Evolutionary conservation across 2,329 filamentous ascomycete genomes (phyloP).

Genomic region (Hypoxylon sp.): DNA sequence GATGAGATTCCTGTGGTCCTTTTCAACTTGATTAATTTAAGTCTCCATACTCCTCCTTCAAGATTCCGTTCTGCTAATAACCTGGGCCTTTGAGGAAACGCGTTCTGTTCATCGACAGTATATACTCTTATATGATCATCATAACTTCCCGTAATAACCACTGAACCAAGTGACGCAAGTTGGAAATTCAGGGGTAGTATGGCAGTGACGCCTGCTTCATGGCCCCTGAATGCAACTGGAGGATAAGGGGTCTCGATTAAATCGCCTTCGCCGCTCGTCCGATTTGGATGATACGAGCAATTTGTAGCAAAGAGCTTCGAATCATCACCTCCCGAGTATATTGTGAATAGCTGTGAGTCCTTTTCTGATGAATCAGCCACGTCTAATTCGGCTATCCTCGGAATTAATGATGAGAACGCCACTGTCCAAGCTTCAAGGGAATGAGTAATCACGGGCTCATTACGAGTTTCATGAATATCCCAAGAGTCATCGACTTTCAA

Average conservation of each 20-base stretch:
- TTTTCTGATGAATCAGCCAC: slow-evolving; percentile 17
- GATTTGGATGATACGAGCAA: slow-evolving; percentile 48
- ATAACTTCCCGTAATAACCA: slow-evolving; percentile 90
- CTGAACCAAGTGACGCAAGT: slow-evolving; percentile 60
- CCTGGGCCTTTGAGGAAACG: slow-evolving; percentile 60
- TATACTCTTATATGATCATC: slow-evolving; percentile 86
- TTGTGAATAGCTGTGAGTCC: slow-evolving; percentile 52
- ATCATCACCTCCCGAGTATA: slow-evolving; percentile 84
- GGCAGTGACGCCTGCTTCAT: slow-evolving; percentile 88
- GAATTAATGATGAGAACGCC: slow-evolving; percentile 65
- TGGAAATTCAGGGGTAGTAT: slow-evolving; percentile 77
- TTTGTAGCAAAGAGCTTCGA: slow-evolving; percentile 68
- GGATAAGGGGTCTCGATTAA: slow-evolving; percentile 45
- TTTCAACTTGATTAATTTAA: slow-evolving; percentile 71
- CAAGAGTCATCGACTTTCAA: slow-evolving; percentile 64
- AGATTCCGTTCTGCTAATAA: slow-evolving; percentile 76
- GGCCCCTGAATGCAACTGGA: slow-evolving; percentile 63
- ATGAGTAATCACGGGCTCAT: slow-evolving; percentile 63
- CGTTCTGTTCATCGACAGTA: slow-evolving; percentile 60
- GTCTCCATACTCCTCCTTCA: slow-evolving; percentile 87
- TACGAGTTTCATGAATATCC: slow-evolving; percentile 54
- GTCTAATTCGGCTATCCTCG: background rate
- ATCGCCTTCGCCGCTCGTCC: slow-evolving; percentile 34
- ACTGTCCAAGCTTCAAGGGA: slow-evolving; percentile 82
- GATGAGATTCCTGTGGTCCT: slow-evolving; percentile 33